Evolutionary conservation across 2,329 filamentous ascomycete genomes (phyloP), one percentile per base, ranked within the genome.

Genomic region (Lasiodiplodia citricola): DNA sequence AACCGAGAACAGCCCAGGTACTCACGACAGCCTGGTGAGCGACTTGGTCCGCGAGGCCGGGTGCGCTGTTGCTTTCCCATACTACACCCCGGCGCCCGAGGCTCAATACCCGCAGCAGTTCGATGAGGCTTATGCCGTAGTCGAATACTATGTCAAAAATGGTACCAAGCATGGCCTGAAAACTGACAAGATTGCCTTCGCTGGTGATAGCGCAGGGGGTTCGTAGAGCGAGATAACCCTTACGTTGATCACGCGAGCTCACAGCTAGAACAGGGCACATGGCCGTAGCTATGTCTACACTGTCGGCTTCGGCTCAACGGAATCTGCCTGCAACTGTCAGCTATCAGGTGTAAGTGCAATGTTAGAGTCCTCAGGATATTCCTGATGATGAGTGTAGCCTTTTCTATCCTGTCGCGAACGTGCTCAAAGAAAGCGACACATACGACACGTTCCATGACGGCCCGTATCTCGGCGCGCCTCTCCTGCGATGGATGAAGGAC

Each of bases 11-110:
- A 66, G 63, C 51, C 63, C 47, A 31, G 44, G 37, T 13, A 66
- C 63, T 5, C 63, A 66, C 21, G 63, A 66, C 37, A 66, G 63
- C 52, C 63, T 66, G 23, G 50, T 66, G 23, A 55, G 60, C 31
- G 60, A 66, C n/a, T n/a, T 55, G 51, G 52, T 66, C 23, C 63
- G 63, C 35, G 51, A 66, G 51, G 25, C 63, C 14, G 63, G 63
- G 2, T 54, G 23, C 31, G 51, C 62, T 13, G 14, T 65, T 65
- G 51, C 37, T 23, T 65, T 65, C 4, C 62, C 51, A 2, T 65
- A 65, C 47, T 55, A 65, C 51, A 44, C 62, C 1, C 62, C 62
- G 13, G 62, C 63, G 10, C 52, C 63, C 21, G 51, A 66, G 23
- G 51, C 63, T 66, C 63, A 47, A 21, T 66, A 21, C 18, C 52